Evolutionary conservation across 2,329 filamentous ascomycete genomes (phyloP).

Genomic region (Venturiaceae sp.): DNA sequence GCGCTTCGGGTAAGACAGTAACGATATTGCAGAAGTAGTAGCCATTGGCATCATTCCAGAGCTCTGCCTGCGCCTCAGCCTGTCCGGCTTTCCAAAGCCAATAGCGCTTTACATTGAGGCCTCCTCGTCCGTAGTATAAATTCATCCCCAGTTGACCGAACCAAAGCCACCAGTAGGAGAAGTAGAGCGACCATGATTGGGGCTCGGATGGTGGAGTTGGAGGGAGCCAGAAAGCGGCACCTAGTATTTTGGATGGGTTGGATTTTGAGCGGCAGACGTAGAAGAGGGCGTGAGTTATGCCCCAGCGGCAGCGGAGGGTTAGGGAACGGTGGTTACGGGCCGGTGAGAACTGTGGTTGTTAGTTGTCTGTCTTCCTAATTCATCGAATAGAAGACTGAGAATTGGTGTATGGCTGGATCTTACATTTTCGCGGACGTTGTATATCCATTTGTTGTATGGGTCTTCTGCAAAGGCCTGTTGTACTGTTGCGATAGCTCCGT

Average conservation of each 20-base stretch:
- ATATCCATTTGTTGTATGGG: constrained; percentile 59
- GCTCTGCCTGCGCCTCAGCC: constrained; percentile 46
- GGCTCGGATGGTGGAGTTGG: constrained; percentile 40
- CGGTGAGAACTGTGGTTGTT: constrained; percentile 41
- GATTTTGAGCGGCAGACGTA: constrained; percentile 50
- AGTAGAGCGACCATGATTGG: constrained; percentile 52
- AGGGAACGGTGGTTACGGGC: constrained; percentile 54
- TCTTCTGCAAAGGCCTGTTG: constrained; percentile 58
- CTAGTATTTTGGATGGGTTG: constrained; percentile 44
- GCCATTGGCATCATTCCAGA: constrained; percentile 57
- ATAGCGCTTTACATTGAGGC: constrained; percentile 57
- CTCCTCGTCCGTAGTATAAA: constrained; percentile 57
- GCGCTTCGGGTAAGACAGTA: constrained; percentile 54
- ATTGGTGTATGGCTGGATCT: constrained; percentile 13
- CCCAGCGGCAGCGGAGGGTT: constrained; percentile 57
- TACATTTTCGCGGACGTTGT: constrained; percentile 47
- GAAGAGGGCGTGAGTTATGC: constrained; percentile 60
- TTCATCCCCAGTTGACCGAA: constrained; percentile 58
- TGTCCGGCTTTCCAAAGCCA: constrained; percentile 65
- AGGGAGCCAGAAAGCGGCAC: constrained; percentile 63
- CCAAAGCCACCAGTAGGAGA: constrained; percentile 57
- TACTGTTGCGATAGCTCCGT: constrained; percentile 54
- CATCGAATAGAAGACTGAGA: constrained; percentile 10
- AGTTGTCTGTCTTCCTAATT: too few relatives aligned
- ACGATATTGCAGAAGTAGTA: constrained; percentile 75